Evolutionary conservation across 2,329 filamentous ascomycete genomes (phyloP).

Genomic region (Epichloe bromicola): DNA sequence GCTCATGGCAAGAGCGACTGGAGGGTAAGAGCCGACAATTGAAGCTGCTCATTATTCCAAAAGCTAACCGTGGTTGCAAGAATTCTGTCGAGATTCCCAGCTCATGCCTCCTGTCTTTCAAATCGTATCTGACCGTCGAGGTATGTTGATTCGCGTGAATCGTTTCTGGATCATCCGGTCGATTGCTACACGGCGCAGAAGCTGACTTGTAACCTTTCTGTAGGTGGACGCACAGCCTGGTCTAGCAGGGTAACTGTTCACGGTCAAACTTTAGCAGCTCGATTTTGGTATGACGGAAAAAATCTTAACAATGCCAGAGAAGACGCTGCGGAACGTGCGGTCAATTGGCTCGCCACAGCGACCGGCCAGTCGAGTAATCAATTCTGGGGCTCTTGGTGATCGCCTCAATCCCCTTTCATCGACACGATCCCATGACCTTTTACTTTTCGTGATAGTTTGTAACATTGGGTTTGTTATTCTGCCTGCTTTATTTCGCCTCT

Average conservation of each 20-base stretch:
- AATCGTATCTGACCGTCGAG: conserved; percentile 63
- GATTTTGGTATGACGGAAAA: conserved; percentile 86
- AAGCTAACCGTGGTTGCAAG: conserved; percentile 23
- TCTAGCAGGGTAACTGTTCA: conserved; percentile 66
- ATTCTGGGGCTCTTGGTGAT: conserved; percentile 13
- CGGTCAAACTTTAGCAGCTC: conserved; percentile 51
- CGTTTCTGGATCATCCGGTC: not conserved
- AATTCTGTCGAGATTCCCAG: conserved; percentile 42
- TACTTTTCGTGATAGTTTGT: not conserved
- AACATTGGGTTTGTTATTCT: not conserved
- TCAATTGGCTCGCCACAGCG: conserved; percentile 40
- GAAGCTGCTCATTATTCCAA: not conserved
- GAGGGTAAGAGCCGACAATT: conserved; percentile 26
- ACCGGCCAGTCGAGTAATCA: conserved; percentile 14
- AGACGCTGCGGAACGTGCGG: conserved; percentile 76
- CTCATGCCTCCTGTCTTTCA: conserved; percentile 48
- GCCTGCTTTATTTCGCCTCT: not conserved
- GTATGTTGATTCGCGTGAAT: conserved; percentile 27
- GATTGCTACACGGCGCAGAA: not conserved
- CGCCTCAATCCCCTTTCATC: not conserved
- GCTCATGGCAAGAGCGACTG: conserved; percentile 43
- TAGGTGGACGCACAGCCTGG: conserved; percentile 85
- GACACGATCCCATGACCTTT: not conserved
- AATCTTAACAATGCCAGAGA: conserved; percentile 80
- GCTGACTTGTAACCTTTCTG: not conserved